Conservation (phyloP, 2,329 filamentous ascomycete genomes). For the Beauveria pseudobassiana region DNA sequence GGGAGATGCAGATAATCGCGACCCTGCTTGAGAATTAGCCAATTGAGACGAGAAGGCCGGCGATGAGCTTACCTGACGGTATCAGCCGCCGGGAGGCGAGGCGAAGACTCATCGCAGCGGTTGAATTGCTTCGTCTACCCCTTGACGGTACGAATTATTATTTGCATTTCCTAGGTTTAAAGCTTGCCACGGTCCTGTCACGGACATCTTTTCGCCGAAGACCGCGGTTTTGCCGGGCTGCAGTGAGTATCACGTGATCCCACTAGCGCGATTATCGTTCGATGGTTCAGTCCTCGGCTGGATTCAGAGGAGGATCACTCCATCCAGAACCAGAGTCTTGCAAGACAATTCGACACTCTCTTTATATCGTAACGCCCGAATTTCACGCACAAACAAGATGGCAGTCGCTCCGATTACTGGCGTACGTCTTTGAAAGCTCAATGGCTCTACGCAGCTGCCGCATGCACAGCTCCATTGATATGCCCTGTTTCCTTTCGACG, state of each 20-base stretch:
- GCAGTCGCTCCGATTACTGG: slow-evolving; percentile 51
- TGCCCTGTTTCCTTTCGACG: neutral
- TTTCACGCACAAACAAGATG: slow-evolving; percentile 32
- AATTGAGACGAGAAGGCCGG: neutral
- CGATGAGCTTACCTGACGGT: slow-evolving; percentile 45
- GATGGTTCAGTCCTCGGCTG: slow-evolving; percentile 13
- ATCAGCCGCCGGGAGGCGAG: slow-evolving; percentile 55
- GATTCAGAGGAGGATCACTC: slow-evolving; percentile 2
- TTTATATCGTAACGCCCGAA: slow-evolving; percentile 18
- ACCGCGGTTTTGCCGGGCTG: slow-evolving; percentile 15
- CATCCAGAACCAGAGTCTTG: slow-evolving; percentile 18
- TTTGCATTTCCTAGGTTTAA: slow-evolving; percentile 14
- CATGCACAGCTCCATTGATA: slow-evolving; percentile 1
- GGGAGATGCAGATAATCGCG: neutral
- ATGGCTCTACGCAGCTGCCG: slow-evolving; percentile 19
- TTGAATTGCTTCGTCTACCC: slow-evolving; percentile 15
- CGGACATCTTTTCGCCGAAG: slow-evolving; percentile 14
- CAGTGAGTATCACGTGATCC: slow-evolving; percentile 15
- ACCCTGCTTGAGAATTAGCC: neutral
- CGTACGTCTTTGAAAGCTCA: slow-evolving; percentile 38
- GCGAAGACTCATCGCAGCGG: slow-evolving; percentile 53
- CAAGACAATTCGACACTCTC: slow-evolving; percentile 17
- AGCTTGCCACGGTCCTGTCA: slow-evolving; percentile 1
- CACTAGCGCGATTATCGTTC: slow-evolving; percentile 29
- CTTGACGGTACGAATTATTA: slow-evolving; percentile 21